Evolutionary conservation across 257 asterid genomes (phyloP), one percentile per base, ranked within the genome.

Genomic region (Mitragyna speciosa): DNA sequence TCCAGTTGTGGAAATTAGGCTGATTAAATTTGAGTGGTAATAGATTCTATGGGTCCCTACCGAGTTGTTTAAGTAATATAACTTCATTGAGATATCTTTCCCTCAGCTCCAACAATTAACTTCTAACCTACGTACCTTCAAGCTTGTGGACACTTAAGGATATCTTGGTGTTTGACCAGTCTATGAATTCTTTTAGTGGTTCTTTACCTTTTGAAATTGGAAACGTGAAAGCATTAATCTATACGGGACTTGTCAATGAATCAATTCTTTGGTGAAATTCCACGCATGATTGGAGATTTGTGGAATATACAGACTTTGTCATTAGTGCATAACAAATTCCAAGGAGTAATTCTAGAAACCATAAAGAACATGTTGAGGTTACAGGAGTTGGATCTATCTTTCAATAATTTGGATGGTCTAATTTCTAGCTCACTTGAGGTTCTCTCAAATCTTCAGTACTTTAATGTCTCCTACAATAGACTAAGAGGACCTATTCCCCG

Each of bases 81-180:
- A 65, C 70, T 14, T 65, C 43, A 7, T 22, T 65, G 0, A 65
- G 43, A 30, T 14, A 26, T 7, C 61, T 72, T 12, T 22, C 15
- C 1, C 22, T 43, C 1, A 12, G 14, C 19, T 47, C 73, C 20
- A 77, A 77, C 73, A 49, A 14, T 63, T 77, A 5, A 31, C 31
- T 24, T 63, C 80, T 43, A 10, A 0, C 8, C 1, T 77, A 0
- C 8, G 0, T 77, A 28, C 80, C 80, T 12, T 0, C 48, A 43
- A 65, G 49, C 74, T 63, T 77, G 72, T 28, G 49, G 77, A 70
- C 19, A 45, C 72, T 70, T 14, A 39, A 16, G 7, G 71, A 79
- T 56, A 54, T 79, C 4, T 39, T 79, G 72, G 5, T 0, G 1
- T 45, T 79, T 2, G 15, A 36, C 14, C 8, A 39, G 9, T 79